Conservation (phyloP, 192 early-diverging fungal genomes). For the Backusella tarrabulga region DNA sequence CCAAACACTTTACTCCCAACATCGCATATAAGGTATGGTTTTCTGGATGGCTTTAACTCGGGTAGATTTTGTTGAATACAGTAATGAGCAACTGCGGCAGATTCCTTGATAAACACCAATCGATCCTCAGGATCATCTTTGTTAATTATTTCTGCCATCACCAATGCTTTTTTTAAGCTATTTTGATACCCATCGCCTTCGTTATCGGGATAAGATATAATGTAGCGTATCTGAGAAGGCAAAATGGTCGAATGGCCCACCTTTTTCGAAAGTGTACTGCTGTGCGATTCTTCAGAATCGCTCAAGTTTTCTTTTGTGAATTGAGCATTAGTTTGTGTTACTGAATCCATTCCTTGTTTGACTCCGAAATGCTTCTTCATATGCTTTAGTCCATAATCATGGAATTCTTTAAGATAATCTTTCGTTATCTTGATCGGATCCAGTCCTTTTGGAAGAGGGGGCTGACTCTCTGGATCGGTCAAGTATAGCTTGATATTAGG, state of each 20-base stretch:
- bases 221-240: background rate
- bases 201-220: background rate
- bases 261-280: background rate
- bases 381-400: background rate
- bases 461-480: background rate
- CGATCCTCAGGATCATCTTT: background rate
- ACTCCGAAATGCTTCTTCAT: background rate
- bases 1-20: background rate
- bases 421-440: background rate
- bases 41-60: background rate
- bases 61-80: background rate
- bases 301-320: background rate
- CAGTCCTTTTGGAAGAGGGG: background rate
- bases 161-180: background rate
- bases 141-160: background rate
- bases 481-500: conserved; percentile 3
- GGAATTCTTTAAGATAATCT: background rate
- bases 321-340: background rate
- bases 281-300: background rate
- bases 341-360: background rate
- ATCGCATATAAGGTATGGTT: background rate
- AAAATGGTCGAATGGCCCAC: background rate
- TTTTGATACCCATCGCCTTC: background rate
- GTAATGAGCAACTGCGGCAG: background rate
- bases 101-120: background rate